Base-by-base conservation (phyloP, 495 filamentous ascomycete species). In the Tetracladium marchalianum region DNA sequence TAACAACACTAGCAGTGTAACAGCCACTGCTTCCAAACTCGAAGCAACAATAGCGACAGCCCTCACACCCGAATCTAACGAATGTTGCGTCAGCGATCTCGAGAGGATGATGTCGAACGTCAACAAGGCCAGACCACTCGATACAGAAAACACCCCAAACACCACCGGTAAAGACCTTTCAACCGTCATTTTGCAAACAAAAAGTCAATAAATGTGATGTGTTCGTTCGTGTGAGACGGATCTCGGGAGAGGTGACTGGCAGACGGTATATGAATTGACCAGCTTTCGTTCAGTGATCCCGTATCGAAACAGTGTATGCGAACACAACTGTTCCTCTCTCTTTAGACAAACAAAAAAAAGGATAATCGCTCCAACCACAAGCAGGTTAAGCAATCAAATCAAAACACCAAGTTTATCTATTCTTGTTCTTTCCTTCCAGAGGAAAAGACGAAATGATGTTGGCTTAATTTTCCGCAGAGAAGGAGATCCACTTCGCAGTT, bases 101-200 rank as follows among this genome's bases (percentile, higher is more conserved):
- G 60, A 55, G 13, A 64, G 54, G 11, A 64, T 55, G 32, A 64
- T 44, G 31, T 63, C 48, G 41, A 64, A 57, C 22, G 53, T 54
- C 4, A 57, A 38, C 40, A 55, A 57, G 13, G 50, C 55, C 13
- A 58, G 27, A 32, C 50, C 54, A 31, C 58, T 47, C 16, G 56
- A 31, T 9, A 58, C 31, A 6, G 62, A 56, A 8, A 58, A 40
- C 42, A 46, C 44, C 3, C 63, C 63, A 16, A 58, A 42, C 37
- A 35, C 51, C 35, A 58, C 12, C 35, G 49, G 39, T 31, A 58
- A 15, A 12, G 24, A 41, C 22, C 39, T 37, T 35, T 33, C 37
- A 13, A 39, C 15, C 41, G 31, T 43, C 54, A 57, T 57, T n/a
- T n/a, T 19, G 22, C 44, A 35, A 22, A 24, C 24, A n/a, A 11